A percentile compares a stretch with the other conserved stretches of the same genome.
phyloP scores from a whole-genome alignment of 768 basidiomycete species.

The Mrakia gelida region DNA sequence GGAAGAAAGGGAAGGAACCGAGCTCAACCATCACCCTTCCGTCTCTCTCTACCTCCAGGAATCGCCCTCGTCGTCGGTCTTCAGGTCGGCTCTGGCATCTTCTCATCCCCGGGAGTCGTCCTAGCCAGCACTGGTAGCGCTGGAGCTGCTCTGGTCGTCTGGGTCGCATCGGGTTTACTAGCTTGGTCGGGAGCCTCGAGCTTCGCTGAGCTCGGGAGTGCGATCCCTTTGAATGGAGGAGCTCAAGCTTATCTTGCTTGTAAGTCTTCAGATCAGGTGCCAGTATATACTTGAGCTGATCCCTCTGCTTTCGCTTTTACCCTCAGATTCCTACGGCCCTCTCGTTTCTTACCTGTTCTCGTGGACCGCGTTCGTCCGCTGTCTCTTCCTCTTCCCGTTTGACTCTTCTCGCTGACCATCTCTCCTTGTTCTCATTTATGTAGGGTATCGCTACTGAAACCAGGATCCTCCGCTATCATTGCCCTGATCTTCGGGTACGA shows the following conservation, averaged over 20 bases:
- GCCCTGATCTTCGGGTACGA: slow-evolving; percentile 19
- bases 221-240: slow-evolving; percentile 30
- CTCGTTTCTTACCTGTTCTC: slow-evolving; percentile 76
- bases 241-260: slow-evolving; percentile 28
- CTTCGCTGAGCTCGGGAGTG: slow-evolving; percentile 25
- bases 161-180: slow-evolving; percentile 20
- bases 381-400: slow-evolving; percentile 54
- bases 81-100: slow-evolving; percentile 27
- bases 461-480: slow-evolving; percentile 21
- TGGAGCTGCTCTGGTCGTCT: slow-evolving; percentile 26
- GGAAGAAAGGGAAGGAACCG: not conserved
- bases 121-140: not conserved
- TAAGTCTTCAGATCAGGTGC: not conserved
- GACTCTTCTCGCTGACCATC: slow-evolving; percentile 50
- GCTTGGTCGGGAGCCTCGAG: slow-evolving; percentile 28
- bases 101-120: slow-evolving; percentile 21
- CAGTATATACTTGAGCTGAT: not conserved
- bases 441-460: slow-evolving; percentile 25
- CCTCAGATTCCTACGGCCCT: slow-evolving; percentile 38
- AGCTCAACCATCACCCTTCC: not conserved
- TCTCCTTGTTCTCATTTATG: not conserved
- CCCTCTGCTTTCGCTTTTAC: not conserved
- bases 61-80: slow-evolving; percentile 30
- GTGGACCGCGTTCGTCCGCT: slow-evolving; percentile 85
- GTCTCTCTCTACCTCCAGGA: not conserved